These are phyloP conservation scores for Penicillium robsamsonii DNA, from an alignment of 495 filamentous ascomycete species.

Conservation along the genomic window DNA sequence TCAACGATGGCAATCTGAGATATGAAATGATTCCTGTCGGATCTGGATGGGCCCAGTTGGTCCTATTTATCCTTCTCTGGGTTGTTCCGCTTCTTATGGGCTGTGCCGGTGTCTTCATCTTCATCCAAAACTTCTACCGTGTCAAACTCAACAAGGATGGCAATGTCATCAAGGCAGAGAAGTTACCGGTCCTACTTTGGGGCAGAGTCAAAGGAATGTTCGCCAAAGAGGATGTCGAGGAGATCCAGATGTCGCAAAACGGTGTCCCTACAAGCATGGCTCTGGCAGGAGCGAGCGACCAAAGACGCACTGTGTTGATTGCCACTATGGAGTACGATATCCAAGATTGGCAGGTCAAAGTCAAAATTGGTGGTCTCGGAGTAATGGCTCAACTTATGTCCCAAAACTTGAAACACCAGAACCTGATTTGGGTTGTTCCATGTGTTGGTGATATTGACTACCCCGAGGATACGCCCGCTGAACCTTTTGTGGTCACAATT, in stretches of 20 bases:
- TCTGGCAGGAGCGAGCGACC: slow-evolving; percentile 11
- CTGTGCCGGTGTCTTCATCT: slow-evolving; percentile 40
- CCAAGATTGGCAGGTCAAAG: slow-evolving; percentile 68
- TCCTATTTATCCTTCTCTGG: slow-evolving; percentile 45
- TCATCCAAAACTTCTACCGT: slow-evolving; percentile 47
- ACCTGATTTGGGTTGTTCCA: slow-evolving; percentile 72
- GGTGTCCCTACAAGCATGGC: slow-evolving; percentile 14
- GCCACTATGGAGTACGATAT: slow-evolving; percentile 76
- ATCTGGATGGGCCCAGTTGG: slow-evolving; percentile 39
- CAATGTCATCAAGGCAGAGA: slow-evolving; percentile 18
- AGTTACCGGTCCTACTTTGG: slow-evolving; percentile 10
- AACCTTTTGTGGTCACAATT: slow-evolving; percentile 62
- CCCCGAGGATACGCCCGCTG: slow-evolving; percentile 55
- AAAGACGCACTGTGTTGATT: slow-evolving; percentile 58
- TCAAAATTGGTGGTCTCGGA: slow-evolving; percentile 72
- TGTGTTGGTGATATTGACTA: slow-evolving; percentile 68
- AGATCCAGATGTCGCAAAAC: slow-evolving; percentile 29
- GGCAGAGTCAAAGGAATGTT: slow-evolving; percentile 14
- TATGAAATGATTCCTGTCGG: slow-evolving; percentile 44
- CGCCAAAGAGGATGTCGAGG: slow-evolving; percentile 1
- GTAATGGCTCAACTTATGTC: slow-evolving; percentile 72
- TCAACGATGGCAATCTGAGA: slow-evolving; percentile 47
- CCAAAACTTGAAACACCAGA: slow-evolving; percentile 62
- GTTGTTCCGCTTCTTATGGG: slow-evolving; percentile 42
- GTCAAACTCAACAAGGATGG: slow-evolving; percentile 50